Evolutionary conservation across 352 stramenopile species (phyloP).

Genomic region (Phytopythium montanum): DNA sequence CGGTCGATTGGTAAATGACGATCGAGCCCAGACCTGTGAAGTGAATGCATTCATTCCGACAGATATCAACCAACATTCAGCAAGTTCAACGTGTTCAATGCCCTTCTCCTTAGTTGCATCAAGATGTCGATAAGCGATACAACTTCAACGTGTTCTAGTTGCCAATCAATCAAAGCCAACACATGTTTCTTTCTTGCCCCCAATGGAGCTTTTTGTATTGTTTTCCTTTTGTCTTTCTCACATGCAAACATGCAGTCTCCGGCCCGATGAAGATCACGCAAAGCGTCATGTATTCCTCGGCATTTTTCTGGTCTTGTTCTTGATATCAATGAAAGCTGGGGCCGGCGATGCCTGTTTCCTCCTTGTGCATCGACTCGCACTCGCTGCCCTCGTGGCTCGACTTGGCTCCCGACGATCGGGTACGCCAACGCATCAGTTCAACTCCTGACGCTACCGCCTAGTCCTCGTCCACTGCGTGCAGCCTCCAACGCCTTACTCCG

Average conservation of each 20-base stretch:
- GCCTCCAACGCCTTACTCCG: constrained; percentile 29
- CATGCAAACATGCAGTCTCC: not conserved
- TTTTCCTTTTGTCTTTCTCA: not conserved
- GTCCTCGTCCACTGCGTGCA: not conserved
- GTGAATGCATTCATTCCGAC: not conserved
- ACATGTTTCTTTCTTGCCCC: not conserved
- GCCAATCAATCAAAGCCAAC: not conserved
- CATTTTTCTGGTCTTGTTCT: not conserved
- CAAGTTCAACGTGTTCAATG: not conserved
- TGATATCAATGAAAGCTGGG: not conserved
- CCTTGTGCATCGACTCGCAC: not conserved
- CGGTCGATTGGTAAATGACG: too few species aligned
- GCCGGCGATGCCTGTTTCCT: not conserved
- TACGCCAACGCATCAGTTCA: constrained; percentile 4
- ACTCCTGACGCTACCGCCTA: constrained; percentile 1
- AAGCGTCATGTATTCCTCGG: not conserved
- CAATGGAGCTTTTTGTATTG: not conserved
- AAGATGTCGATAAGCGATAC: not conserved
- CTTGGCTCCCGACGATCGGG: not conserved
- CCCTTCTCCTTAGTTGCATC: not conserved
- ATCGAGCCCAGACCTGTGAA: too few species aligned
- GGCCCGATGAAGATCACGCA: not conserved
- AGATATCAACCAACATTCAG: not conserved
- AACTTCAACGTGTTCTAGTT: not conserved
- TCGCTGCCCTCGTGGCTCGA: not conserved